These are phyloP conservation scores for Botrytis elliptica DNA, from an alignment of 2,329 filamentous ascomycete genomes.

Conservation along the genomic window DNA sequence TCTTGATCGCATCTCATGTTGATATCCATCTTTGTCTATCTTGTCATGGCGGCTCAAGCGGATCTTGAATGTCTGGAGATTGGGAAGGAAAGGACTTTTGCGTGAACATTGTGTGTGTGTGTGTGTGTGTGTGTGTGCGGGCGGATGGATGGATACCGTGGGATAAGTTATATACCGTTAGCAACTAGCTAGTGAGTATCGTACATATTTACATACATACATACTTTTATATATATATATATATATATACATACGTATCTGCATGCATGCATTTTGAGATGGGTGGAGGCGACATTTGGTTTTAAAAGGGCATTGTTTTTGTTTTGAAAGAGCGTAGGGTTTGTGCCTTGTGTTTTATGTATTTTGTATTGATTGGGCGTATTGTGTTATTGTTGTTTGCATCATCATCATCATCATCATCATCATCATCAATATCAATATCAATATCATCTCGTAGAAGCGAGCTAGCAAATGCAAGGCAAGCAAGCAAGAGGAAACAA, in stretches of 20 bases:
- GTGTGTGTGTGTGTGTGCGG: background rate
- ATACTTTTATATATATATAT: background rate
- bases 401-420: background rate
- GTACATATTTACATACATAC: background rate
- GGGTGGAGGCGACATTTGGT: background rate
- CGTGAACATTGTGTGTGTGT: background rate
- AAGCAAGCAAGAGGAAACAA: background rate
- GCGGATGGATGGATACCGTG: background rate
- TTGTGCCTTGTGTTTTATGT: background rate
- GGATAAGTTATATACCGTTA: background rate
- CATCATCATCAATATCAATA: background rate
- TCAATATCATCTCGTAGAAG: background rate
- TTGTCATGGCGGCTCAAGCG: slow-evolving; percentile 1
- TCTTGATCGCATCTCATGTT: slow-evolving; percentile 11
- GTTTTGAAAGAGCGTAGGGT: background rate
- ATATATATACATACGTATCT: background rate
- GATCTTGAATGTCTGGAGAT: background rate
- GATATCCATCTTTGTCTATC: background rate
- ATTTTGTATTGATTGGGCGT: background rate
- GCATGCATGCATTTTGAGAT: background rate
- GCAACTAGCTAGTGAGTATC: background rate
- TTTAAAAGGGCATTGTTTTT: background rate
- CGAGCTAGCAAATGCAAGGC: background rate
- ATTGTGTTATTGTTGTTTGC: background rate
- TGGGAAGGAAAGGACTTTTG: background rate